These are phyloP conservation scores for Metschnikowia borealis DNA, from an alignment of 805 yeast genomes.

Conservation along the genomic window DNA sequence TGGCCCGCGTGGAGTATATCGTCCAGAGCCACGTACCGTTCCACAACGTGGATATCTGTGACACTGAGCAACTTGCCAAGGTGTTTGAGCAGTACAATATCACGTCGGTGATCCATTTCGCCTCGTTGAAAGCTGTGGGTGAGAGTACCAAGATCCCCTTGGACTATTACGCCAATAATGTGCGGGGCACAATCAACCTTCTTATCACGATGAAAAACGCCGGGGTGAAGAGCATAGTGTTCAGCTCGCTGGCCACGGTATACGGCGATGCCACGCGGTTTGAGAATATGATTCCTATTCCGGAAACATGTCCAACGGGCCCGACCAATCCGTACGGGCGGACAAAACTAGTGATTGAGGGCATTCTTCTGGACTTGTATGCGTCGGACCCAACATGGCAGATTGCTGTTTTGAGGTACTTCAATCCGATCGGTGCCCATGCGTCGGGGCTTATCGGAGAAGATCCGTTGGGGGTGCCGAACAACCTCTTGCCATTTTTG, in stretches of 20 bases:
- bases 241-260: conserved; percentile 78
- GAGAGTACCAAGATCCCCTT: conserved; percentile 69
- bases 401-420: conserved; percentile 67
- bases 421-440: conserved; percentile 85
- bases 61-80: conserved; percentile 42
- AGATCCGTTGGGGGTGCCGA: conserved; percentile 75
- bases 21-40: conserved; percentile 51
- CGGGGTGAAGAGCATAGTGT: conserved; percentile 53
- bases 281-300: conserved; percentile 70
- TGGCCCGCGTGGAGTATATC: conserved; percentile 56
- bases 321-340: conserved; percentile 78
- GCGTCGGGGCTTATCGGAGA: conserved; percentile 79
- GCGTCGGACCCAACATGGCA: conserved; percentile 44
- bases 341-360: conserved; percentile 65
- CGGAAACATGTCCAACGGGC: conserved; percentile 70
- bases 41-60: conserved; percentile 52
- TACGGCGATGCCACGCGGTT: conserved; percentile 78
- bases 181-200: conserved; percentile 58
- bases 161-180: conserved; percentile 64
- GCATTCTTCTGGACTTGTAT: conserved; percentile 52
- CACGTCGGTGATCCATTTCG: conserved; percentile 69
- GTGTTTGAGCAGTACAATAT: conserved; percentile 50
- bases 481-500: conserved; percentile 68
- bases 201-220: conserved; percentile 48
- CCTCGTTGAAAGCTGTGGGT: conserved; percentile 81